Evolutionary conservation across 345 rosid genomes (phyloP).

Genomic region (Murraya koenigii): DNA sequence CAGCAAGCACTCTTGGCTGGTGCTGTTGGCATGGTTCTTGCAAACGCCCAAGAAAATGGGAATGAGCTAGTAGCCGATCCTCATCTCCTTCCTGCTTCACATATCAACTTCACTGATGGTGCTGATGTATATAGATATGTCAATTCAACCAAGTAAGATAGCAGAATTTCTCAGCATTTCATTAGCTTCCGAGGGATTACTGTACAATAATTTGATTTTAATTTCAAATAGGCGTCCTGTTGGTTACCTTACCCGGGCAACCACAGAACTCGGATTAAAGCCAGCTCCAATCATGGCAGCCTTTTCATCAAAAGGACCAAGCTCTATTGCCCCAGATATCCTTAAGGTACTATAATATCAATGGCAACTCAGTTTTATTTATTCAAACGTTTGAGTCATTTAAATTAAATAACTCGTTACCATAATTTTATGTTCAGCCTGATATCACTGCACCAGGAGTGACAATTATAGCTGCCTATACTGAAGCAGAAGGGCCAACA

Average conservation of each 20-base stretch:
- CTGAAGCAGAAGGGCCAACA: slow-evolving; percentile 57
- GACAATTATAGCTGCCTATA: slow-evolving; percentile 69
- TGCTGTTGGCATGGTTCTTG: slow-evolving; percentile 79
- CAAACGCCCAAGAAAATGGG: slow-evolving; percentile 37
- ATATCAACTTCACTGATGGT: slow-evolving; percentile 51
- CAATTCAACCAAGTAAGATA: slow-evolving; percentile 46
- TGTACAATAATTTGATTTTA: not conserved
- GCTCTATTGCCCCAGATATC: slow-evolving; percentile 51
- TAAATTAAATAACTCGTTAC: not conserved
- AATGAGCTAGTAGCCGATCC: slow-evolving; percentile 53
- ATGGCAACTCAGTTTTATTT: not conserved
- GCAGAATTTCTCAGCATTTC: not conserved
- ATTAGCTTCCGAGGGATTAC: not conserved
- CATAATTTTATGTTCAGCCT: slow-evolving; percentile 38
- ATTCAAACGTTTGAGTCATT: not conserved
- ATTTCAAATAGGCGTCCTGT: slow-evolving; percentile 40
- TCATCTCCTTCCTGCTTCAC: slow-evolving; percentile 74
- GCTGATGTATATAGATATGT: slow-evolving; percentile 43
- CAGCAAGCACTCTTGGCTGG: slow-evolving; percentile 58
- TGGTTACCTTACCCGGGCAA: slow-evolving; percentile 48
- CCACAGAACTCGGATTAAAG: slow-evolving; percentile 35
- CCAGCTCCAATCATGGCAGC: slow-evolving; percentile 79
- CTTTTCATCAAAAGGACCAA: slow-evolving; percentile 83
- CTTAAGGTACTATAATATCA: slow-evolving; percentile 43
- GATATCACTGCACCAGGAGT: slow-evolving; percentile 91